Percentiles rank a stretch among this genome's conserved stretches.
These are phyloP conservation scores for Fusarium liriodendri DNA, from an alignment of 2,329 filamentous ascomycete species.

Conservation along the genomic window DNA sequence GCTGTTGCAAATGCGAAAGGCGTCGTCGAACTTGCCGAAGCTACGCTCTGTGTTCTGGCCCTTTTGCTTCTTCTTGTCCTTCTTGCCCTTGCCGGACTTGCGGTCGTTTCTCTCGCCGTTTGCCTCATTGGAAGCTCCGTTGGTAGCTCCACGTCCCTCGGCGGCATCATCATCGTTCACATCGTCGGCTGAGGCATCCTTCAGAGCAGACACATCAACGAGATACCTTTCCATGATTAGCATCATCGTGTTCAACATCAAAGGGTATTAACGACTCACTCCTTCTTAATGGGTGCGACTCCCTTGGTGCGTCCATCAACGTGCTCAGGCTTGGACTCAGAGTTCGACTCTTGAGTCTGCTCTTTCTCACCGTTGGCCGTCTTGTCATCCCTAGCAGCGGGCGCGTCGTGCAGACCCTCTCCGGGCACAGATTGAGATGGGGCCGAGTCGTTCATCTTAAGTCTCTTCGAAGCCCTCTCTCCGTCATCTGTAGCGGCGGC, in stretches of 20 bases:
- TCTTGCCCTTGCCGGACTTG: slow-evolving; percentile 54
- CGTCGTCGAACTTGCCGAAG: slow-evolving; percentile 84
- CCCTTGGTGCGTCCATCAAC: slow-evolving; percentile 59
- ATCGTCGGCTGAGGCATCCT: slow-evolving; percentile 34
- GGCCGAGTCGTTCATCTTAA: slow-evolving; percentile 60
- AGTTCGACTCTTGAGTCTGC: slow-evolving; percentile 15
- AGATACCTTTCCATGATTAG: slow-evolving; percentile 53
- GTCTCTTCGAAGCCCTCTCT: slow-evolving; percentile 67
- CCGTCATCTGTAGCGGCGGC: slow-evolving; percentile 14
- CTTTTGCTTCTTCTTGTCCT: slow-evolving; percentile 62
- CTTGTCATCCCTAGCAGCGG: slow-evolving; percentile 20
- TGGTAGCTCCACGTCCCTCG: slow-evolving; percentile 54
- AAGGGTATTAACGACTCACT: slow-evolving; percentile 60
- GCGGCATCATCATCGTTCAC: slow-evolving; percentile 61
- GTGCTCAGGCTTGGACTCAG: slow-evolving; percentile 25
- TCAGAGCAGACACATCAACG: slow-evolving; percentile 49
- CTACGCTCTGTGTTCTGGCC: slow-evolving; percentile 84
- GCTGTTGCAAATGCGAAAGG: slow-evolving; percentile 81
- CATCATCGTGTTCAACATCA: not conserved
- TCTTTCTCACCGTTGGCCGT: slow-evolving; percentile 31
- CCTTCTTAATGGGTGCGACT: slow-evolving; percentile 77
- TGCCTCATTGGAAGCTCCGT: slow-evolving; percentile 39
- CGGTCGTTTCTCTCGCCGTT: slow-evolving; percentile 68
- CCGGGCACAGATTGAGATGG: slow-evolving; percentile 27
- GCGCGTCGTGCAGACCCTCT: slow-evolving; percentile 36